These are phyloP conservation scores for Penicillium verrucosum DNA, from an alignment of 2,329 filamentous ascomycete species.

Conservation along the genomic window DNA sequence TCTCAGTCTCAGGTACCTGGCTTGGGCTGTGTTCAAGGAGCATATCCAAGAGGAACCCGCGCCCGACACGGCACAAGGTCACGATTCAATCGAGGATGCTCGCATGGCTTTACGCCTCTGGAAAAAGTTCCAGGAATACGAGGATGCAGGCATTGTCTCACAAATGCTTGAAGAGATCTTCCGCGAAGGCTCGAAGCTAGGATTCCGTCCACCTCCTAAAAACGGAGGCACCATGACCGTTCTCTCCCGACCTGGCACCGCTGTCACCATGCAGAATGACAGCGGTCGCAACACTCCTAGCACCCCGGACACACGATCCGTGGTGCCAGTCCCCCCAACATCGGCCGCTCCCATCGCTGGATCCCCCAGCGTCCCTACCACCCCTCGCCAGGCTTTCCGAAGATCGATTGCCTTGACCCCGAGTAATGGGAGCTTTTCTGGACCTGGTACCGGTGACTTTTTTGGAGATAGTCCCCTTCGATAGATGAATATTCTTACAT, in stretches of 20 bases:
- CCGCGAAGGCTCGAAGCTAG: slow-evolving; percentile 57
- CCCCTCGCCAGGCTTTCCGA: slow-evolving; percentile 43
- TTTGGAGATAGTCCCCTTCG: slow-evolving; percentile 41
- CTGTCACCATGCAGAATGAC: slow-evolving; percentile 37
- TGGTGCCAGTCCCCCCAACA: slow-evolving; percentile 2
- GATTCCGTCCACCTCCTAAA: slow-evolving; percentile 55
- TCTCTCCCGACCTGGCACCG: slow-evolving; percentile 40
- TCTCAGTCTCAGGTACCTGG: slow-evolving; percentile 84
- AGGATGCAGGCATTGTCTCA: slow-evolving; percentile 79
- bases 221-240: slow-evolving; percentile 30
- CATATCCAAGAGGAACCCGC: slow-evolving; percentile 81
- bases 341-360: slow-evolving; percentile 5
- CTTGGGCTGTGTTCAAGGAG: slow-evolving; percentile 86
- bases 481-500: slow-evolving; percentile 18
- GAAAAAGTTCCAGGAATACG: slow-evolving; percentile 85
- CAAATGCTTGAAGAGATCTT: slow-evolving; percentile 87
- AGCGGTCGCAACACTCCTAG: slow-evolving; percentile 45
- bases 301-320: slow-evolving; percentile 32
- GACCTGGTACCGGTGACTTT: slow-evolving; percentile 37
- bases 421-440: slow-evolving; percentile 42
- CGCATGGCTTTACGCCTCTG: slow-evolving; percentile 84
- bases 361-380: slow-evolving; percentile 36
- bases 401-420: slow-evolving; percentile 43
- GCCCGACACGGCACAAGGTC: slow-evolving; percentile 47
- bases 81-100: slow-evolving; percentile 95